These are phyloP conservation scores for Coriaria nepalensis DNA, from an alignment of 306 rosid genomes.

Conservation along the genomic window DNA sequence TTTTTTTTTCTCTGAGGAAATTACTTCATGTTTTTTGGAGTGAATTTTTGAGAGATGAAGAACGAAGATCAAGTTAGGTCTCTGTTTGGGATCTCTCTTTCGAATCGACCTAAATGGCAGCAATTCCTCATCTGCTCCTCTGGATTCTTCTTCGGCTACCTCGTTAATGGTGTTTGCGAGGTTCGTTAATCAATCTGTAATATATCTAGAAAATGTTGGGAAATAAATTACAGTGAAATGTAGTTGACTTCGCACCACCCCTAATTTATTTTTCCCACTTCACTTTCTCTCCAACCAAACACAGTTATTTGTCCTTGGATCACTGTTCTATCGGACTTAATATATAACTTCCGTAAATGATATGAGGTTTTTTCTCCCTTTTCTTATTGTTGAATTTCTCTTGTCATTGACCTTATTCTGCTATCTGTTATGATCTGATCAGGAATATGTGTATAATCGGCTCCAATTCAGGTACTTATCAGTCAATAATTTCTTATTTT, in stretches of 20 bases:
- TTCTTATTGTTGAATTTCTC: background rate
- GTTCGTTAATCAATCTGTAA: constrained; percentile 14
- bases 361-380: too few relatives aligned
- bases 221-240: background rate
- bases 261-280: background rate
- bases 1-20: background rate
- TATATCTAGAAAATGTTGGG: background rate
- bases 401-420: background rate
- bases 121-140: constrained; percentile 43
- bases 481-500: background rate
- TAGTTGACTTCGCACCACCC: too few relatives aligned
- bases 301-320: background rate
- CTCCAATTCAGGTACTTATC: constrained; percentile 38
- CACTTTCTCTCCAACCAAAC: constrained; percentile 4
- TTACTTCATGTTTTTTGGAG: background rate
- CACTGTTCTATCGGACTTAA: too few relatives aligned
- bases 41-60: constrained; percentile 21
- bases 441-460: constrained; percentile 55
- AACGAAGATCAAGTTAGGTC: constrained; percentile 32
- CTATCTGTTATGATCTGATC: constrained; percentile 7
- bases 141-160: constrained; percentile 57
- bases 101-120: constrained; percentile 35
- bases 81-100: constrained; percentile 45
- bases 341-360: too few relatives aligned
- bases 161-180: constrained; percentile 55